These are phyloP conservation scores for Penstemon davidsonii DNA, from an alignment of 257 asterid genomes.

Conservation along the genomic window DNA sequence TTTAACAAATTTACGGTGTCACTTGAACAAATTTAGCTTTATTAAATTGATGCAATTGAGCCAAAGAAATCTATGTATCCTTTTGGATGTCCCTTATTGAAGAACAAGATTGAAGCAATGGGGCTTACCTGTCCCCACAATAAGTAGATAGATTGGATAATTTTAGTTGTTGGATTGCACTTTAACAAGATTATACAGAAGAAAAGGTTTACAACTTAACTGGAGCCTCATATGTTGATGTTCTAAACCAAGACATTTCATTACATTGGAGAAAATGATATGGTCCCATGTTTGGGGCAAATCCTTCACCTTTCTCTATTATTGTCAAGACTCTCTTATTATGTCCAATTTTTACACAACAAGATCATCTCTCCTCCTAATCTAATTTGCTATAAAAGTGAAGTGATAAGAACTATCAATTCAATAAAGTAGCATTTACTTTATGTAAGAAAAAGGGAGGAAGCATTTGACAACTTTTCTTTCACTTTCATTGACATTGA, in stretches of 20 bases:
- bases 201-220: conserved; percentile 16
- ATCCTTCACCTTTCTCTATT: background rate
- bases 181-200: conserved; percentile 28
- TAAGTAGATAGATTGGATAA: conserved; percentile 1
- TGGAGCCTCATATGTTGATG: conserved; percentile 32
- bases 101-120: conserved; percentile 26
- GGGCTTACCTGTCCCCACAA: conserved; percentile 32
- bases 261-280: conserved; percentile 6
- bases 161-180: conserved; percentile 15
- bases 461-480: conserved; percentile 20
- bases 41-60: background rate
- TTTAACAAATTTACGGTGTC: no score
- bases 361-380: conserved; percentile 29
- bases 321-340: conserved; percentile 7
- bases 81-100: background rate
- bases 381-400: conserved; percentile 21
- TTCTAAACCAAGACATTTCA: conserved; percentile 23
- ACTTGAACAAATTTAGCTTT: no score
- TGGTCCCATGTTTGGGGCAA: background rate
- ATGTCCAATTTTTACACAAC: conserved; percentile 43
- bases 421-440: conserved; percentile 26
- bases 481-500: conserved; percentile 2
- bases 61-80: background rate
- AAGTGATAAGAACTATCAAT: conserved; percentile 39
- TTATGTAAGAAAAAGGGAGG: background rate